phyloP scores from a whole-genome alignment of 2,329 filamentous ascomycete genomes.

The Curvularia sp. region DNA sequence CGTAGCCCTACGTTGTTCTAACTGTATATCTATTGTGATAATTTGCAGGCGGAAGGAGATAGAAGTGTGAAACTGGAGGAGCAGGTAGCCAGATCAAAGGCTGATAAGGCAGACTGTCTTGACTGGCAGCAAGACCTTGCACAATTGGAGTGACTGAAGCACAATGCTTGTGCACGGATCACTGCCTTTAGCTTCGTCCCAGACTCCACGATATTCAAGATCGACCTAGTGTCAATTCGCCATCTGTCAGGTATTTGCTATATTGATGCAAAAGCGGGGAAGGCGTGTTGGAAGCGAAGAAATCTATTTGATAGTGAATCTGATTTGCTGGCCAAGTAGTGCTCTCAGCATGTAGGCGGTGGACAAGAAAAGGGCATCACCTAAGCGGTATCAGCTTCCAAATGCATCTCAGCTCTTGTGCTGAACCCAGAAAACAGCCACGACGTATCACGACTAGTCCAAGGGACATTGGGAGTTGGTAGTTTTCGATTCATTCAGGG shows the following conservation, averaged over 20 bases:
- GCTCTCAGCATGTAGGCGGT: neutral
- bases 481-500: slow-evolving; percentile 31
- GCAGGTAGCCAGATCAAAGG: neutral
- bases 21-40: neutral
- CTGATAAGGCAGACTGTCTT: neutral
- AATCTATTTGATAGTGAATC: neutral
- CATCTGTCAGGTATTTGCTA: no score
- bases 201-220: neutral
- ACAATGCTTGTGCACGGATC: neutral
- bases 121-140: neutral
- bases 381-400: neutral
- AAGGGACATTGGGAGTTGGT: slow-evolving; percentile 20
- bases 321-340: neutral
- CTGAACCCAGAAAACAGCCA: neutral
- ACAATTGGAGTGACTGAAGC: neutral
- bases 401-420: neutral
- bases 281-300: neutral
- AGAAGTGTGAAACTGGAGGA: neutral
- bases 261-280: neutral
- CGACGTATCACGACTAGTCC: slow-evolving; percentile 4
- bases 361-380: neutral
- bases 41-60: neutral
- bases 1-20: neutral
- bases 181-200: neutral
- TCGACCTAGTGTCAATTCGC: neutral